These are phyloP conservation scores for Cercospora janseana DNA, from an alignment of 2,329 filamentous ascomycete species.

Conservation along the genomic window DNA sequence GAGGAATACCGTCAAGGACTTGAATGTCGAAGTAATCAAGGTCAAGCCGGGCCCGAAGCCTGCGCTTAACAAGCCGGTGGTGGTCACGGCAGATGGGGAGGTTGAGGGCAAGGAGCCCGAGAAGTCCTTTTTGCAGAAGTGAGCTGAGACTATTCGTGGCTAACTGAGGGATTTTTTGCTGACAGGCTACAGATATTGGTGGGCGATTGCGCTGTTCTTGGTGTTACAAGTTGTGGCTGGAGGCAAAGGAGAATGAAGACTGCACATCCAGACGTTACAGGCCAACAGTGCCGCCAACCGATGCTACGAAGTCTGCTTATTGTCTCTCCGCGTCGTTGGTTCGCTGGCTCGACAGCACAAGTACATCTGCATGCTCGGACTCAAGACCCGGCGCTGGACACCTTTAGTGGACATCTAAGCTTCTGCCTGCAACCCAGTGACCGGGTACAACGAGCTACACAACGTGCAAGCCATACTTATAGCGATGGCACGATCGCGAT, in stretches of 20 bases:
- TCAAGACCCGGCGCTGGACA: too few relatives aligned
- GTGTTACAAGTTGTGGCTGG: slow-evolving; percentile 48
- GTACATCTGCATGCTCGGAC: too few relatives aligned
- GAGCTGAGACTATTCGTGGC: slow-evolving; percentile 26
- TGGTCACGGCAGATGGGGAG: slow-evolving; percentile 56
- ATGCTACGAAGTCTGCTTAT: too few relatives aligned
- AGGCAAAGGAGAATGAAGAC: slow-evolving; percentile 17
- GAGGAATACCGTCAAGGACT: slow-evolving; percentile 35
- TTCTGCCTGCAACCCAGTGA: too few relatives aligned
- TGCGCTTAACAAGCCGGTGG: slow-evolving; percentile 53
- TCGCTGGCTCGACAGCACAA: too few relatives aligned
- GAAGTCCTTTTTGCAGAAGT: slow-evolving; percentile 54
- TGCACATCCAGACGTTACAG: too few relatives aligned
- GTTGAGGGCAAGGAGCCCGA: slow-evolving; percentile 49
- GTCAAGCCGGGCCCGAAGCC: slow-evolving; percentile 43
- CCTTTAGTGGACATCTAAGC: too few relatives aligned
- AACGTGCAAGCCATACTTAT: too few relatives aligned
- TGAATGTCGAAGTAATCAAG: slow-evolving; percentile 45
- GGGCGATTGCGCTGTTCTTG: slow-evolving; percentile 49
- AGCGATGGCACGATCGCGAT: too few relatives aligned
- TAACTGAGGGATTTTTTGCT: slow-evolving; percentile 11
- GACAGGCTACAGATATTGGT: slow-evolving; percentile 49
- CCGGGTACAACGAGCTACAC: too few relatives aligned
- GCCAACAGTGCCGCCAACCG: too few relatives aligned
- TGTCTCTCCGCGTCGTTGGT: too few relatives aligned